Percentiles rank a stretch among this genome's conserved stretches.
phyloP scores from a whole-genome alignment of 2,329 filamentous ascomycete genomes.

The Volutella citrinella region DNA sequence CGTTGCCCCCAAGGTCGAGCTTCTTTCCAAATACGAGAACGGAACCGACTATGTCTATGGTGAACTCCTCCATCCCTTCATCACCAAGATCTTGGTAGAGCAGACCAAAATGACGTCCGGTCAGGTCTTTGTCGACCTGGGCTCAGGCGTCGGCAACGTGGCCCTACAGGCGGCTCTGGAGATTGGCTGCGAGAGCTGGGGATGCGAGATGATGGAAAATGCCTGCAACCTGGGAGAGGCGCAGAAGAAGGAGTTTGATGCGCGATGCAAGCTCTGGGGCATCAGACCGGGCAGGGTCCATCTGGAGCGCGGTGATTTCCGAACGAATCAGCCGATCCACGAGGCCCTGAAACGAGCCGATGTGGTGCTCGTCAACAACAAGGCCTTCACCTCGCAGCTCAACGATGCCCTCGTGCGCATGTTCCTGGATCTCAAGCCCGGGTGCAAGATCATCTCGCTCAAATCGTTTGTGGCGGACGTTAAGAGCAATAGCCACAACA shows the following conservation, averaged over 20 bases:
- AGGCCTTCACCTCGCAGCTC: conserved; percentile 84
- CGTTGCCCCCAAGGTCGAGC: conserved; percentile 83
- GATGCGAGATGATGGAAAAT: conserved; percentile 93
- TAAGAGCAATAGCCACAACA: conserved; percentile 71
- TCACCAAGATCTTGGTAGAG: conserved; percentile 74
- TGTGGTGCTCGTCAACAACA: conserved; percentile 97
- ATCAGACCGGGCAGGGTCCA: conserved; percentile 75
- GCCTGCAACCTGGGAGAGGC: conserved; percentile 77
- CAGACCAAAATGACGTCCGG: conserved; percentile 75
- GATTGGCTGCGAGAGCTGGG: conserved; percentile 91
- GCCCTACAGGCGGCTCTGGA: conserved; percentile 91
- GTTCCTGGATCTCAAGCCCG: conserved; percentile 90
- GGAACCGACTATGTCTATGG: conserved; percentile 94
- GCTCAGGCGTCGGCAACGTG: conserved; percentile 94
- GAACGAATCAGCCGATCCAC: conserved; percentile 67
- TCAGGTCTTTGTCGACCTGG: conserved; percentile 89
- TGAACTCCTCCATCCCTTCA: conserved; percentile 82
- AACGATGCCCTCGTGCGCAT: conserved; percentile 84
- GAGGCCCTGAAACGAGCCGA: conserved; percentile 79
- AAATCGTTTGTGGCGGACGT: conserved; percentile 85
- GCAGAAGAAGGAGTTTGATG: conserved; percentile 78
- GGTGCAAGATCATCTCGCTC: conserved; percentile 85
- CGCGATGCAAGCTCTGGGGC: conserved; percentile 88
- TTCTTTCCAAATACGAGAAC: conserved; percentile 80
- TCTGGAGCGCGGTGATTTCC: conserved; percentile 81